Evolutionary conservation across 2,329 filamentous ascomycete genomes (phyloP).

Genomic region (Cercospora nicotianae): DNA sequence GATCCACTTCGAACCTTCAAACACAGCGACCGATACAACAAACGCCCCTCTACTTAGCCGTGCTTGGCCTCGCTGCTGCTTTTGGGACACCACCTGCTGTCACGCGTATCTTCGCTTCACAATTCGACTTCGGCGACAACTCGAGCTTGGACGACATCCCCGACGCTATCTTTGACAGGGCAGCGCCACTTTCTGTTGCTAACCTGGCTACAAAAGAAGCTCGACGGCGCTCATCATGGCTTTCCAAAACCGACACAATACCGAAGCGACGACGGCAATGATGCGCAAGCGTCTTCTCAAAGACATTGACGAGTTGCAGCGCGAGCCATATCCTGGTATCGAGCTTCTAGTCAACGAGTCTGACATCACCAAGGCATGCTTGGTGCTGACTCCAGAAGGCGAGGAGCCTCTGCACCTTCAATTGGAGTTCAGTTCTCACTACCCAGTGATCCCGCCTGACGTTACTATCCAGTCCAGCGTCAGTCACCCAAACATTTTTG

Average conservation of each 20-base stretch:
- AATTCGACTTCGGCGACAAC: neutral
- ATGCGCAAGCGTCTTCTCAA: conserved; percentile 23
- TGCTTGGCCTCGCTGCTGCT: neutral
- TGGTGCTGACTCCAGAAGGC: conserved; percentile 20
- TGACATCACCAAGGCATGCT: conserved; percentile 24
- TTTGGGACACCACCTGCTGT: neutral
- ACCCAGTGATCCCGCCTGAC: conserved; percentile 23
- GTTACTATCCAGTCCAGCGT: conserved; percentile 26
- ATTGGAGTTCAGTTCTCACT: conserved; percentile 21
- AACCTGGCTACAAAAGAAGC: neutral
- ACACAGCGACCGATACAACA: neutral
- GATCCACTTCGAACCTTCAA: conserved; percentile 2
- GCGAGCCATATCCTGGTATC: conserved; percentile 30
- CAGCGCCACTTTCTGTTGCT: neutral
- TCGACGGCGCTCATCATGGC: conserved; percentile 2
- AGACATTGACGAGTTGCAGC: conserved; percentile 27
- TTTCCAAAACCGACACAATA: neutral
- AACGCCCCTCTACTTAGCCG: neutral
- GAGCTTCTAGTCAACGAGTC: conserved; percentile 21
- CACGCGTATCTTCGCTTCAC: neutral
- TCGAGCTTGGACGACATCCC: neutral
- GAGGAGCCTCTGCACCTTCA: conserved; percentile 26
- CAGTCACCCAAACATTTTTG: conserved; percentile 29
- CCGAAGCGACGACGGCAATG: neutral
- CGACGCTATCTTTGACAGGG: neutral